Evolutionary conservation across 140 eudicot genomes (phyloP), one percentile per base, ranked within the genome.

Genomic region (Anethum foeniculum): DNA sequence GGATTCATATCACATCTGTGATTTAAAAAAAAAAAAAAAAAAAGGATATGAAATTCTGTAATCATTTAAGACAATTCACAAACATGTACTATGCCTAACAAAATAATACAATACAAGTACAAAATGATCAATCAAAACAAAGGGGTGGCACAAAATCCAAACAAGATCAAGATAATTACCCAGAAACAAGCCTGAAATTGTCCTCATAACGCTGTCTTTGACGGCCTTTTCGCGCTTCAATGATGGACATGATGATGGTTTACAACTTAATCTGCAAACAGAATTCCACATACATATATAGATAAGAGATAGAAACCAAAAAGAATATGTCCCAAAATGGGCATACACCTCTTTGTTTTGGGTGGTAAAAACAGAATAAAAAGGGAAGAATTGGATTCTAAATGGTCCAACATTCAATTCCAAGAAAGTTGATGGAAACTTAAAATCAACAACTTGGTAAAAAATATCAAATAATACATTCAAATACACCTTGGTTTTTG

Each of bases 191-290:
- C 30, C 91, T 88, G 27, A 84, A 87, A 73, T 86, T 82, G 80
- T 86, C 81, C 43, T 88, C 91, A 60, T 88, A 88, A 74, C 91
- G 91, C 67, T 88, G 91, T 71, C 84, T 78, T 43, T 84, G 80
- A 27, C 89, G 89, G 49, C 91, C 91, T 19, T 86, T 86, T 88
- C 91, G 83, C 23, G 89, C 91, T 28, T 82, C 86, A 79, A 88
- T 71, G 43, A 85, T 75, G 15, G 89, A 83, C 91, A 86, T 86
- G 76, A 82, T 84, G 79, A 62, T 25, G 71, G 36, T 38, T 79
- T 56, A 47, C 88, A 64, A 74, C 72, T 62, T 36, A 79, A 76
- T 83, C 84, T 81, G 43, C 74, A 67, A 67, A 67, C 39, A 67
- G 10, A 14, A 30, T 2, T 32, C 23, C 11, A 68, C 43, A 30